Evolutionary conservation across 805 yeast genomes (phyloP).

Genomic region (Schizosaccharomyces lindneri): DNA sequence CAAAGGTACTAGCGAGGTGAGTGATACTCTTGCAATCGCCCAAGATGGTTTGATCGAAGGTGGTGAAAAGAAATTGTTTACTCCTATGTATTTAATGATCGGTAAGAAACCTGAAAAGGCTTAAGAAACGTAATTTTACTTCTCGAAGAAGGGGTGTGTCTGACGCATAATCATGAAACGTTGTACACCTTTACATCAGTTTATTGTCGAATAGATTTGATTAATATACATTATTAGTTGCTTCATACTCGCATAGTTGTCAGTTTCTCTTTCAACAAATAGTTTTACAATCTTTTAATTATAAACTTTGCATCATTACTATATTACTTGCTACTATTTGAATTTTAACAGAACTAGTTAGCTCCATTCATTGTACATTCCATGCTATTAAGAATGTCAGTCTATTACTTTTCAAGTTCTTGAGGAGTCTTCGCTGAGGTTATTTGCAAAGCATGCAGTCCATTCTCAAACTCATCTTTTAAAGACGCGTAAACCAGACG

Average conservation of each 20-base stretch:
- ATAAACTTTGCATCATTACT: no score
- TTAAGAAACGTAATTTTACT: background rate
- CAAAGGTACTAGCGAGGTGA: constrained; percentile 71
- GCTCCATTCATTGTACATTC: background rate
- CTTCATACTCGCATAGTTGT: no score
- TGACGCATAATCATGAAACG: background rate
- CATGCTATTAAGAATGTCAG: background rate
- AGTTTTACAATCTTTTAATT: no score
- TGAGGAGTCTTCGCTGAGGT: background rate
- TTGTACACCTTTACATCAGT: background rate
- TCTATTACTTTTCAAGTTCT: background rate
- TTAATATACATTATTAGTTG: no score
- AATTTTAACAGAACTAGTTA: background rate
- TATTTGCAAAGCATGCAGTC: background rate
- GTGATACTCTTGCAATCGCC: constrained; percentile 85
- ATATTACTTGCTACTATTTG: background rate
- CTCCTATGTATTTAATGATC: constrained; percentile 92
- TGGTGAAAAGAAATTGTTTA: constrained; percentile 53
- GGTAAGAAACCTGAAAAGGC: constrained; percentile 44
- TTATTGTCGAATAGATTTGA: no score
- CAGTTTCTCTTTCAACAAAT: no score
- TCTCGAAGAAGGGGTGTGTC: background rate
- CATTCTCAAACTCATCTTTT: background rate
- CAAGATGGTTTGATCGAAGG: constrained; percentile 88
- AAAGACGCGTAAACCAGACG: background rate